These are phyloP conservation scores for Bocquillonia castaneifolia DNA, from an alignment of 441 rosid genomes.

Conservation along the genomic window DNA sequence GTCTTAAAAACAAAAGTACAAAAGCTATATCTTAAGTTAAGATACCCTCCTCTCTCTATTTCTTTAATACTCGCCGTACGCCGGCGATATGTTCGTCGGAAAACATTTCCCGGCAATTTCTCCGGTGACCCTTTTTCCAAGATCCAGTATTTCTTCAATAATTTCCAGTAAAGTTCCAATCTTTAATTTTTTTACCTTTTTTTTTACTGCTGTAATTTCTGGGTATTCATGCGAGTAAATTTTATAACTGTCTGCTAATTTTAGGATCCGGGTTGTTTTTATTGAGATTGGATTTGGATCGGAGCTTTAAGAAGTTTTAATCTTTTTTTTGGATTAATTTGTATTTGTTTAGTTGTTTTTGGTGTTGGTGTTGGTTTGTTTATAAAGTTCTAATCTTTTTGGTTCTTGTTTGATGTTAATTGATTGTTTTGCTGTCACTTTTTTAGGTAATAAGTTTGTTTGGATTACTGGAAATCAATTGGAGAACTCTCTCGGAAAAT, in stretches of 20 bases:
- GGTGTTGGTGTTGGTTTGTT: neutral
- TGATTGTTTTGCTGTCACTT: neutral
- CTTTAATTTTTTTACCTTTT: neutral
- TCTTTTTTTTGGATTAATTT: slow-evolving; percentile 4
- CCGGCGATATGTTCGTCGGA: slow-evolving; percentile 41
- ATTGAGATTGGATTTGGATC: slow-evolving; percentile 15
- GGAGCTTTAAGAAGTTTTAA: neutral
- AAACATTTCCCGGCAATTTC: slow-evolving; percentile 10
- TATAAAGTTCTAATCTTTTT: neutral
- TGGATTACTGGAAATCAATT: slow-evolving; percentile 21
- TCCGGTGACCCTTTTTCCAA: slow-evolving; percentile 13
- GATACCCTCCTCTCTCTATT: slow-evolving; percentile 23
- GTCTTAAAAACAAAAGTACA: slow-evolving; percentile 9
- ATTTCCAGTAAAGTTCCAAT: slow-evolving; percentile 18
- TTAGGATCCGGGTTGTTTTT: slow-evolving; percentile 26
- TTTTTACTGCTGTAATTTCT: neutral
- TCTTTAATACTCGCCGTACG: slow-evolving; percentile 32
- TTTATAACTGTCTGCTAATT: neutral
- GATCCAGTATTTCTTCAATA: slow-evolving; percentile 19
- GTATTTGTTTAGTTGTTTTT: slow-evolving; percentile 13
- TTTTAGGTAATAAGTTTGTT: slow-evolving; percentile 29
- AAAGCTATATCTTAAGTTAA: neutral
- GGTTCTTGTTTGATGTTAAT: neutral
- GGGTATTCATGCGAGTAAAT: neutral
- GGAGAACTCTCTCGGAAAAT: slow-evolving; percentile 18